Base-by-base conservation (phyloP, 2,329 filamentous ascomycete species). In the Trichoderma atroviride region DNA sequence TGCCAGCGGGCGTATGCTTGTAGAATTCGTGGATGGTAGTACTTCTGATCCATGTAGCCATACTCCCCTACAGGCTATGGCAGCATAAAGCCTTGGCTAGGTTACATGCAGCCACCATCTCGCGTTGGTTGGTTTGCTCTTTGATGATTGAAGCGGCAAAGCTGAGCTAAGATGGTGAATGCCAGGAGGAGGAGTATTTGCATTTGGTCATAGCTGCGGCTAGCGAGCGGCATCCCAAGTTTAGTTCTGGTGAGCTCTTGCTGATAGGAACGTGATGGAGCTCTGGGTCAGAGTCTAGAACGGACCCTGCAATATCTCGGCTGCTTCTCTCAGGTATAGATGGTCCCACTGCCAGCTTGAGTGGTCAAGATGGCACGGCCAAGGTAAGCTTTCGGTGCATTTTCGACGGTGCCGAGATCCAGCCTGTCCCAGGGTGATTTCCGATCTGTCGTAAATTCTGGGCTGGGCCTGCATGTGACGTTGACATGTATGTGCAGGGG, bases 101-200 rank as follows among this genome's bases (percentile, higher is more conserved):
- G 53, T 66, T 66, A 50, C 63, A 57, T 66, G 63, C 22, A 66
- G 31, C 63, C 63, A 58, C 40, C 13, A 58, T 7, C 37, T 50
- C 19, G 33, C 33, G 3, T 35, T 35, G 47, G 31, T 66, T 58
- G 63, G n/a, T 43, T 66, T 50, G 53, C 24, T 22, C n/a, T 50
- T 22, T 53, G 27, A 22, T 47, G n/a, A 50, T 2, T 55, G 10
- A 22, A 43, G 43, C 59, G 9, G 19, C 19, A 24, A 16, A 33
- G 14, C 7, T 29, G 53, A 29, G 53, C 14, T 56, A 35, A 64
- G 19, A 56, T 64, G 61, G 33, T 14, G 43, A 19, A 31, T 31
- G 16, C 24, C 5, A 35, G 50, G 33, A n/a, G 33, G 14, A 19
- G 6, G 22, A 19, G 61, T 13, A 14, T 43, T 40, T 24, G 50